Percentiles rank a stretch among this genome's conserved stretches.
phyloP scores from a whole-genome alignment of 768 basidiomycete species.

The Coprinopsis sp. region DNA sequence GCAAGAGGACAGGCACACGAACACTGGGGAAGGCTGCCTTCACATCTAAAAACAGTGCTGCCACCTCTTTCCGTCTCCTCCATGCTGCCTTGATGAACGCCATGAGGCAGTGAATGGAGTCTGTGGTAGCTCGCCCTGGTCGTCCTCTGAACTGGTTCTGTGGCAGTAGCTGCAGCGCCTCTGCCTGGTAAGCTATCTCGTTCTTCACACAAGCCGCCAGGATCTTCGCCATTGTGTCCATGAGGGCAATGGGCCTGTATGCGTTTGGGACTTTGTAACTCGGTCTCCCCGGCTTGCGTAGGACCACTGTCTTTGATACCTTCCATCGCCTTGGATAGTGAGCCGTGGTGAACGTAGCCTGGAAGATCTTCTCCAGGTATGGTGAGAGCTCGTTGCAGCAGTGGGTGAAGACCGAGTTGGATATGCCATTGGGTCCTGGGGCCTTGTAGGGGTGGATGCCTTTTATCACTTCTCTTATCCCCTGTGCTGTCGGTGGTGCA shows the following conservation, averaged over 20 bases:
- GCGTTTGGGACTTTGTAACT: conserved; percentile 28
- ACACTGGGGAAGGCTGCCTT: conserved; percentile 25
- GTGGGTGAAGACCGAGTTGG: conserved; percentile 20
- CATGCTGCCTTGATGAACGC: conserved; percentile 18
- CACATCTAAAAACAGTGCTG: conserved; percentile 25
- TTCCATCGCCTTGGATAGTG: conserved; percentile 27
- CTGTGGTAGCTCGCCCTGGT: conserved; percentile 24
- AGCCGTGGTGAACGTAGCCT: conserved; percentile 21
- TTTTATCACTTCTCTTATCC: conserved; percentile 12
- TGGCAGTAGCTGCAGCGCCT: conserved; percentile 18
- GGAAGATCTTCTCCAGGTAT: conserved; percentile 22
- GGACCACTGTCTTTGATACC: conserved; percentile 21
- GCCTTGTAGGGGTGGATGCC: conserved; percentile 13
- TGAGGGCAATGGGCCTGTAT: conserved; percentile 30
- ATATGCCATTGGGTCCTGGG: conserved; percentile 2
- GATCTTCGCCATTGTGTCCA: conserved; percentile 12
- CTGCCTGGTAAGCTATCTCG: conserved; percentile 13
- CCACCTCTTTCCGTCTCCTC: conserved; percentile 18
- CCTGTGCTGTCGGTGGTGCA: conserved; percentile 1
- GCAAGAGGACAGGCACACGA: conserved; percentile 12
- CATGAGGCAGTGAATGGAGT: conserved; percentile 22
- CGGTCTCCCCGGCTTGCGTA: conserved; percentile 28
- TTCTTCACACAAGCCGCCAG: conserved; percentile 9
- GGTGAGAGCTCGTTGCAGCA: conserved; percentile 20
- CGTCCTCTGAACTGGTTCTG: conserved; percentile 26